Evolutionary conservation across 2,329 filamentous ascomycete species (phyloP), one percentile per base, ranked within the genome.

Genomic region (Nothophoma quercina): DNA sequence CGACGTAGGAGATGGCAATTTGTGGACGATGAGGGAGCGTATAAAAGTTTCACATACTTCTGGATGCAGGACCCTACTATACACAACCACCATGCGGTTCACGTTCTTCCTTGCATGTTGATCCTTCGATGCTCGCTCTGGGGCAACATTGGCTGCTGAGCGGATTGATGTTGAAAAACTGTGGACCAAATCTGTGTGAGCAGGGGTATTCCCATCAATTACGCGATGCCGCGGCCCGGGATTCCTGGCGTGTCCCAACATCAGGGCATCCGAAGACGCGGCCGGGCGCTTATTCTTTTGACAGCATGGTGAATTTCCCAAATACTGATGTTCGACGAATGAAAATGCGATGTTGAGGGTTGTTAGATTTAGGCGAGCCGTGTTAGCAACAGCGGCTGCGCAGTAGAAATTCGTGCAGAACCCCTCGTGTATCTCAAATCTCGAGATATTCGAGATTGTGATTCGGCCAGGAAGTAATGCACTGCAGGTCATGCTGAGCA

Each of bases 11-110:
- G 15, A 29, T 40, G 18, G 28, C 32, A 26, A 35, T 16, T 10
- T 18, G 22, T 40, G 40, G 48, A 30, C 12, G 12, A 32, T 18
- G 25, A 28, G 26, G 21, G 23, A 28, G 12, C 26, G 25, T 32
- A 8, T n/a, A 13, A 18, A 21, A 28, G 50, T 53, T 47, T 53
- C 43, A 23, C 16, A 41, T 47, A n/a, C 18, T 53, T 47, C 42
- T 47, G 16, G 38, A 53, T 30, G 28, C 21, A 19, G 42, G 15
- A 8, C 36, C 8, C 12, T 25, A 13, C 7, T 29, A 19, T 36
- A 52, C 30, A 5, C 23, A 9, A 43, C 13, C 22, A 39, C 21
- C 6, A 23, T 16, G 22, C 35, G 18, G 28, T 18, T 29, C 29
- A 34, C 16, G 23, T 26, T 7, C 10, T 36, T 28, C 36, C 41